Conservation (phyloP, 495 filamentous ascomycete species). For the Letharia columbiana region DNA sequence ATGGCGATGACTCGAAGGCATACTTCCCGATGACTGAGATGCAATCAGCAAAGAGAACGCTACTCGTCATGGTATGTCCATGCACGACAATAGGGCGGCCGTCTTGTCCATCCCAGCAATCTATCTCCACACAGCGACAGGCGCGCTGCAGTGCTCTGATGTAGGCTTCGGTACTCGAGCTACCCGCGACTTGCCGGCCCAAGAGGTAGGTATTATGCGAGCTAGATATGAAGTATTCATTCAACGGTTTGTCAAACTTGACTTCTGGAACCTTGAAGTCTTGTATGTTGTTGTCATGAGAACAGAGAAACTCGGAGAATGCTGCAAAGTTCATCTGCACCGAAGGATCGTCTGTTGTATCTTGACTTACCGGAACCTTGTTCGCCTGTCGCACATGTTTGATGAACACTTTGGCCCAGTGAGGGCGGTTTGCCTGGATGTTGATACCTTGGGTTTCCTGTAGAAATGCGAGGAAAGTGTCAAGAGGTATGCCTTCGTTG, state of each 20-base stretch:
- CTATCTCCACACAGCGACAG: conserved; percentile 92
- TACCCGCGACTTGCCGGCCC: conserved; percentile 79
- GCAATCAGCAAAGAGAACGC: conserved; percentile 79
- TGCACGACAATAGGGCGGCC: conserved; percentile 82
- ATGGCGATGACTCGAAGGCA: conserved; percentile 71
- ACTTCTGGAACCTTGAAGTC: conserved; percentile 47
- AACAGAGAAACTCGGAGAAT: conserved; percentile 69
- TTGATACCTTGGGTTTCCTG: conserved; percentile 65
- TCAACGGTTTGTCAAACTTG: conserved; percentile 71
- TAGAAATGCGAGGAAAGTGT: conserved; percentile 71
- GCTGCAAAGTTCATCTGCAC: conserved; percentile 62
- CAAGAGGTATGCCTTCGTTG: conserved; percentile 54
- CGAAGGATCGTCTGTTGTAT: conserved; percentile 33
- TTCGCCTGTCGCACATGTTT: conserved; percentile 60
- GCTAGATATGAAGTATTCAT: conserved; percentile 97
- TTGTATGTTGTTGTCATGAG: conserved; percentile 55
- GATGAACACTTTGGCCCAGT: conserved; percentile 68
- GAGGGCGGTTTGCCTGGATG: conserved; percentile 50
- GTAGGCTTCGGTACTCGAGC: conserved; percentile 89
- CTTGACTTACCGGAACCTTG: conserved; percentile 39
- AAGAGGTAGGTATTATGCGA: conserved; percentile 97
- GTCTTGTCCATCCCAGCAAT: conserved; percentile 92
- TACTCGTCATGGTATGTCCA: conserved; percentile 77
- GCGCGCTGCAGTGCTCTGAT: conserved; percentile 80
- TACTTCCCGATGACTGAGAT: conserved; percentile 89